Evolutionary conservation across 352 stramenopile genomes (phyloP).

Genomic region (Phytopythium montanum): DNA sequence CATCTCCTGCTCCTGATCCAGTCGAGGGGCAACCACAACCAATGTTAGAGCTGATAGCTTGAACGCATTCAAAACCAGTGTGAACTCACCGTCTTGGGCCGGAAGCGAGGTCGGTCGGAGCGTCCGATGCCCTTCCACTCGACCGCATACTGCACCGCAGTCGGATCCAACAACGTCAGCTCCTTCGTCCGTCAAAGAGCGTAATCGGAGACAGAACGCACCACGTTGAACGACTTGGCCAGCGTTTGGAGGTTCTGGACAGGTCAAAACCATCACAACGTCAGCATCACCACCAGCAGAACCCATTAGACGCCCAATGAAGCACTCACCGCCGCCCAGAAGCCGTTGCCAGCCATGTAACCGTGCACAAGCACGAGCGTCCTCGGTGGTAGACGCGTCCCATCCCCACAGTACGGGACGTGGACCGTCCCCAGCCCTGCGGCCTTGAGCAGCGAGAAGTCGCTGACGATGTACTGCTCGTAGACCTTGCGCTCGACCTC

Average conservation of each 20-base stretch:
- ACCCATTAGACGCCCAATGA: background rate
- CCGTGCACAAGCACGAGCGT: conserved; percentile 75
- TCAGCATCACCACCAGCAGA: background rate
- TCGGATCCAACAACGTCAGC: background rate
- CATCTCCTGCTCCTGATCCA: conserved; percentile 49
- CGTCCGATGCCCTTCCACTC: conserved; percentile 81
- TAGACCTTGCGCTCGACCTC: conserved; percentile 67
- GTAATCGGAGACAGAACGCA: conserved; percentile 24
- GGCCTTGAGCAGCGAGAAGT: conserved; percentile 50
- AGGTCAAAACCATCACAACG: background rate
- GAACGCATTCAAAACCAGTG: background rate
- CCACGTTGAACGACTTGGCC: conserved; percentile 77
- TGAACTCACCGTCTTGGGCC: conserved; percentile 40
- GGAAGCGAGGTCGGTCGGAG: conserved; percentile 57
- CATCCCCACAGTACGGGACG: conserved; percentile 68
- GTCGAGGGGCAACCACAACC: background rate
- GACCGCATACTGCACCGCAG: conserved; percentile 55
- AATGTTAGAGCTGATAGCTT: background rate
- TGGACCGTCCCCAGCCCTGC: conserved; percentile 70
- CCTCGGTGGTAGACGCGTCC: conserved; percentile 38
- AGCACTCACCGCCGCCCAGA: conserved; percentile 60
- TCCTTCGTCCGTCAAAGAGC: too few relatives aligned
- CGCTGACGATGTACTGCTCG: conserved; percentile 52
- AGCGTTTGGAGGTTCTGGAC: conserved; percentile 68
- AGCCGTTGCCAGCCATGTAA: conserved; percentile 72